phyloP scores from a whole-genome alignment of 805 yeast species.

The Candida boleticola region DNA sequence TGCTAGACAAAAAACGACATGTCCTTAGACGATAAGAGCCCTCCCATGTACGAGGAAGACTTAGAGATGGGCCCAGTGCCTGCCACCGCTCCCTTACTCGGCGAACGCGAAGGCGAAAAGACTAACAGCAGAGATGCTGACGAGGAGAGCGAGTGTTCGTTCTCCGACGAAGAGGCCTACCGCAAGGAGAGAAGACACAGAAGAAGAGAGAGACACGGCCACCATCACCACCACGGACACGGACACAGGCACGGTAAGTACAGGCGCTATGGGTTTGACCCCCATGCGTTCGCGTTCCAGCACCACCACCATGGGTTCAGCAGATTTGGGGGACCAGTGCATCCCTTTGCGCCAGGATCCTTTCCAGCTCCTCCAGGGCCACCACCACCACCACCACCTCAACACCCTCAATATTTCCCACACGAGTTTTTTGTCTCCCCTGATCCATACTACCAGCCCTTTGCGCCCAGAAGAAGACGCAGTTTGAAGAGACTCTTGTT shows the following conservation, averaged over 20 bases:
- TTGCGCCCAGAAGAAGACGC: neutral
- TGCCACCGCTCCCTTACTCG: too few relatives aligned
- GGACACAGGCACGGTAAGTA: too few relatives aligned
- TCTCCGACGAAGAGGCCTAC: neutral
- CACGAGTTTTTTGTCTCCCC: too few relatives aligned
- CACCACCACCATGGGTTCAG: too few relatives aligned
- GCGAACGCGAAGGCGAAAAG: too few relatives aligned
- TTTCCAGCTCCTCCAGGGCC: slow-evolving; percentile 1
- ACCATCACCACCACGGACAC: slow-evolving; percentile 2
- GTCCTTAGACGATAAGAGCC: neutral
- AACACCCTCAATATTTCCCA: too few relatives aligned
- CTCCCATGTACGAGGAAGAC: neutral
- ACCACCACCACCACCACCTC: slow-evolving; percentile 1
- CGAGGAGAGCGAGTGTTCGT: neutral
- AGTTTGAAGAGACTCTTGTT: neutral
- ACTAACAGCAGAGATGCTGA: too few relatives aligned
- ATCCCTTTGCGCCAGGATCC: too few relatives aligned
- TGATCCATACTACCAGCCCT: neutral
- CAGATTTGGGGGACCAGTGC: too few relatives aligned
- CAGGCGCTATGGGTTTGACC: too few relatives aligned
- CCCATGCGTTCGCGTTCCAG: too few relatives aligned
- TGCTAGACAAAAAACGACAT: too few relatives aligned
- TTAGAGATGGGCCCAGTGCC: neutral
- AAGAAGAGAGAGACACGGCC: neutral
- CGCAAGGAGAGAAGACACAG: neutral